Percentiles rank a stretch among this genome's conserved stretches.
Conservation (phyloP, 768 basidiomycete species). For the Lepiota subincarnata region DNA sequence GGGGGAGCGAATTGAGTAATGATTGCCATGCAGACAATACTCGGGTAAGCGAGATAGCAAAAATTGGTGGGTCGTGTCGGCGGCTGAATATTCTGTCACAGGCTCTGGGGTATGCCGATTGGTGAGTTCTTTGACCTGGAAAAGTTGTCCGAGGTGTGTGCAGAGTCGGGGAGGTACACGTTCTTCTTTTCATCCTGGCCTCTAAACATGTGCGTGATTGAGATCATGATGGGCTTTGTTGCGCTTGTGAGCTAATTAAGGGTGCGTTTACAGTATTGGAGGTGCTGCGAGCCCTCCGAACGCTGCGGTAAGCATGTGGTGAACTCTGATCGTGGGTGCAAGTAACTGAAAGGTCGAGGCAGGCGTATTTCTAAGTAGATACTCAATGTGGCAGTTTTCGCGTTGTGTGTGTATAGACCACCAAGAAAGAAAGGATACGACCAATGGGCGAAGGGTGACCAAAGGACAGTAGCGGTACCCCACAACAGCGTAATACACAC, state of each 20-base stretch:
- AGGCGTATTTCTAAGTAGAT: slow-evolving; percentile 7
- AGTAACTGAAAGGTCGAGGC: not conserved
- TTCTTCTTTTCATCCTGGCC: slow-evolving; percentile 81
- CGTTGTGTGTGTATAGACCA: not conserved
- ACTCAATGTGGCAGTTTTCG: not conserved
- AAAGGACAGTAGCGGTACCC: too few relatives aligned
- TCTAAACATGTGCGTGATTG: slow-evolving; percentile 53
- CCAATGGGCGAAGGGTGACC: too few relatives aligned
- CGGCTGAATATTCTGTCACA: slow-evolving; percentile 18
- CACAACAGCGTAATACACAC: too few relatives aligned
- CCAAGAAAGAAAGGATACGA: too few relatives aligned
- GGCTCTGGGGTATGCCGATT: slow-evolving; percentile 73
- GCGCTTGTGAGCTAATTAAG: slow-evolving; percentile 3
- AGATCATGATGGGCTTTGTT: not conserved
- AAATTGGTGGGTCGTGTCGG: not conserved
- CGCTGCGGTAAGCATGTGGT: slow-evolving; percentile 49
- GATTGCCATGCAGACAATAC: slow-evolving; percentile 40
- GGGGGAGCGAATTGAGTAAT: not conserved
- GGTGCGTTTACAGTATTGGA: slow-evolving; percentile 41
- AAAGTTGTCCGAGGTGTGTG: slow-evolving; percentile 51
- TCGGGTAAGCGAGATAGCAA: slow-evolving; percentile 41
- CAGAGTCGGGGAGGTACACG: slow-evolving; percentile 56
- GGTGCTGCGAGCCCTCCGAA: slow-evolving; percentile 70
- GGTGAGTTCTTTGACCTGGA: slow-evolving; percentile 78
- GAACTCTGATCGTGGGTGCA: too few relatives aligned